These are phyloP conservation scores for Fusarium sp. DNA, from an alignment of 2,329 filamentous ascomycete genomes.

Conservation along the genomic window DNA sequence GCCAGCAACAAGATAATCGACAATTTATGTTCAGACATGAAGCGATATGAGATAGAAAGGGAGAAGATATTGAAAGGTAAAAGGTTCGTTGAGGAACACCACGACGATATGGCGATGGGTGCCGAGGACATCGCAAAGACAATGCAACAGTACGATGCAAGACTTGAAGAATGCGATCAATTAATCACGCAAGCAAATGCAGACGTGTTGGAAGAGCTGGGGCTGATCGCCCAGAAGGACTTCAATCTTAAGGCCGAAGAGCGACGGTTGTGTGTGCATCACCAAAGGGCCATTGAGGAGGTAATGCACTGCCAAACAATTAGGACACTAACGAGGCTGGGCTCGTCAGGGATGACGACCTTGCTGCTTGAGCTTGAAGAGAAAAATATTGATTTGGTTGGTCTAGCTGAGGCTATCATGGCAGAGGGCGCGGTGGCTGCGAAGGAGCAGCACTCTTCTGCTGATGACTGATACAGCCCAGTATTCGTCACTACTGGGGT, in stretches of 20 bases:
- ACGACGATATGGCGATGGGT: background rate
- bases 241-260: background rate
- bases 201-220: background rate
- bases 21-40: background rate
- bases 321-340: slow-evolving; percentile 1
- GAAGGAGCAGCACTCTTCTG: background rate
- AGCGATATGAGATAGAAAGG: slow-evolving; percentile 3
- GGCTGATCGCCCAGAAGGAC: background rate
- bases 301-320: background rate
- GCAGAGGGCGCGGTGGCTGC: background rate
- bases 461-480: background rate
- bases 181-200: slow-evolving; percentile 7
- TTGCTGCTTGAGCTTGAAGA: background rate
- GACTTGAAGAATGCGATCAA: background rate
- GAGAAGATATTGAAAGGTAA: background rate
- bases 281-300: background rate
- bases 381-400: background rate
- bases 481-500: too few species aligned
- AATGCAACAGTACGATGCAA: background rate
- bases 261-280: background rate
- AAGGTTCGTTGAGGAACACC: background rate
- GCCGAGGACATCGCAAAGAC: background rate
- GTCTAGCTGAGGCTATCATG: slow-evolving; percentile 5
- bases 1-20: background rate
- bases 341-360: background rate